Evolutionary conservation across 108 stramenopile genomes (phyloP).

Genomic region (Cyclotella atomus): DNA sequence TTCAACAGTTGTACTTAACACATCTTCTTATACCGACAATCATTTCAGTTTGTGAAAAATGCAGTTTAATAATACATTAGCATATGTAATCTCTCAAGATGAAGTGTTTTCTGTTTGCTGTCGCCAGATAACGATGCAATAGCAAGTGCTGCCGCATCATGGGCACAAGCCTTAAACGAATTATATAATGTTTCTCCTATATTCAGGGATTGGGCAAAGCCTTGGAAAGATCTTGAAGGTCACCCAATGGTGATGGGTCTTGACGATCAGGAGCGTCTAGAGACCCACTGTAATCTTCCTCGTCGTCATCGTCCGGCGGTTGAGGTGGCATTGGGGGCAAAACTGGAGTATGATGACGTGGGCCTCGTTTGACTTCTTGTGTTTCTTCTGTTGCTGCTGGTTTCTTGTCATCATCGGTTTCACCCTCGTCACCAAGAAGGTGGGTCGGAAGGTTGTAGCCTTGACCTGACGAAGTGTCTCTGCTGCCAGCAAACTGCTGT

Average conservation of each 20-base stretch:
- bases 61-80: slow-evolving; percentile 13
- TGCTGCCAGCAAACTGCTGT: slow-evolving; percentile 6
- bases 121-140: background rate
- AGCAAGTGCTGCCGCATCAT: background rate
- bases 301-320: slow-evolving; percentile 2
- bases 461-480: background rate
- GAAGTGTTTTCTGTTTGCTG: background rate
- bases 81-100: slow-evolving; percentile 12
- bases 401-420: background rate
- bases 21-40: too few species aligned
- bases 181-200: background rate
- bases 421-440: slow-evolving; percentile 1
- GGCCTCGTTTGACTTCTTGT: background rate
- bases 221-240: slow-evolving; percentile 14
- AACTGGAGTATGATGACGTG: slow-evolving; percentile 3
- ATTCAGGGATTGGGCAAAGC: slow-evolving; percentile 17
- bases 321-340: slow-evolving; percentile 20
- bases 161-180: background rate
- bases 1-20: too few species aligned
- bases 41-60: slow-evolving; percentile 14
- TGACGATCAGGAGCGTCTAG: background rate
- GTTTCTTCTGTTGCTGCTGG: background rate
- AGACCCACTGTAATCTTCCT: background rate
- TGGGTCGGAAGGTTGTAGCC: background rate
- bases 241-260: slow-evolving; percentile 4